Evolutionary conservation across 805 yeast species (phyloP), one percentile per base, ranked within the genome.

Genomic region (Spathaspora girioi): DNA sequence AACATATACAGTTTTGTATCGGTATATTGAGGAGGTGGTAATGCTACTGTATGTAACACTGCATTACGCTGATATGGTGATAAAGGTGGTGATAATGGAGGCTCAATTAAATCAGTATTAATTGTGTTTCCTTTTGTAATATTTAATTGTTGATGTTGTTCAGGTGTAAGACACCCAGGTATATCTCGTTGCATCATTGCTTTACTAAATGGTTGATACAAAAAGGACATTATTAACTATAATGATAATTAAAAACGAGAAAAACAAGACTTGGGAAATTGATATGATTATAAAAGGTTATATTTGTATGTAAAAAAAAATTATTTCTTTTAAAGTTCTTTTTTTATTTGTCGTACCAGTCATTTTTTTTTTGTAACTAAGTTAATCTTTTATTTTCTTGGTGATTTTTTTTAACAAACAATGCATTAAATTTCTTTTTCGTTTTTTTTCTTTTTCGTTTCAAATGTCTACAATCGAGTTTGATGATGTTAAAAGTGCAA

Each of bases 31-130:
- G 58, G 48, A 17, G 46, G 32, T 43, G 40, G 41, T 27, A 41
- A 46, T 45, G 29, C 44, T 9, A 15, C 23, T 11, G 43, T 43
- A 31, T 47, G 44, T 31, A 35, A 41, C 18, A 14, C 49, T 31
- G 35, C 43, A 45, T 32, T 43, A 54, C 65, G 58, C 53, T 66
- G 74, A 54, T 67, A 70, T 47, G 80, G 79, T 2, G 79, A 75
- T 51, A 73, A 62, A 44, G 79, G 79, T 6, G 80, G 80, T 12
- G 79, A 74, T 40, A 76, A 73, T 23, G 76, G 75, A n/a, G 52
- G 50, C 12, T 52, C 38, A 6, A 17, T 42, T 20, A 42, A 20
- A 15, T 23, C 44, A 14, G 44, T 42, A 15, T 6, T 42, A 4
- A 23, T 18, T 17, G 29, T 42, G 27, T 19, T 42, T 7, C 44